These are phyloP conservation scores for Gastrodia elata DNA, from an alignment of 106 monocot genomes.

Conservation along the genomic window DNA sequence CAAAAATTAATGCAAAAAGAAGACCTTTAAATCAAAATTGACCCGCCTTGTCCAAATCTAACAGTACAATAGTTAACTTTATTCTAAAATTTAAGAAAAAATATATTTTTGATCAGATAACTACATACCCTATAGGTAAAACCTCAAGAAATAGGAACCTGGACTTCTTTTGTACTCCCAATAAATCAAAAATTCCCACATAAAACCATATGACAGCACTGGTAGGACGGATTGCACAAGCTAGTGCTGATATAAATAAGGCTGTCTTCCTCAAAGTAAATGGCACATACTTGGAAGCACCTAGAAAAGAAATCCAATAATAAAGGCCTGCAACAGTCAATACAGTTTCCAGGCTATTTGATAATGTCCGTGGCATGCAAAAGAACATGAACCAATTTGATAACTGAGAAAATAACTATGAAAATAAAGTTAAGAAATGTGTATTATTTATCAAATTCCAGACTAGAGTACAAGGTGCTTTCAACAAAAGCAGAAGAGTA, in stretches of 20 bases:
- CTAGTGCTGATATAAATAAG: conserved; percentile 56
- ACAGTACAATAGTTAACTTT: not conserved
- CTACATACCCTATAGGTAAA: conserved; percentile 76
- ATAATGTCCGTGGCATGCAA: conserved; percentile 79
- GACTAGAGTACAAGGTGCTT: too few relatives aligned
- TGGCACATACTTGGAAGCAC: conserved; percentile 19
- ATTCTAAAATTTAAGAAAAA: not conserved
- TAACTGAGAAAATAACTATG: conserved; percentile 78
- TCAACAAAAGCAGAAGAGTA: too few relatives aligned
- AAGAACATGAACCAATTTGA: conserved; percentile 95
- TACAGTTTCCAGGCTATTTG: conserved; percentile 82
- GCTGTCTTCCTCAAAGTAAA: conserved; percentile 51
- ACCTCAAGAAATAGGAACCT: conserved; percentile 72
- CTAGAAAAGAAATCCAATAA: conserved; percentile 60
- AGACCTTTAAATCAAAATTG: too few relatives aligned
- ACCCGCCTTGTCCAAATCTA: too few relatives aligned
- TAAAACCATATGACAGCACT: conserved; percentile 95
- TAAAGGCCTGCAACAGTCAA: conserved; percentile 54
- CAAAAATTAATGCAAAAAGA: too few relatives aligned
- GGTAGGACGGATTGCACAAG: conserved; percentile 90
- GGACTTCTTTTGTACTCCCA: conserved; percentile 21
- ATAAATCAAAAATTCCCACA: conserved; percentile 59
- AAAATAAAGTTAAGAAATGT: conserved; percentile 22
- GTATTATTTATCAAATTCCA: not conserved
- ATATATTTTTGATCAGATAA: not conserved